phyloP scores from a whole-genome alignment of 164 flowering plant species.

The Santalum album region DNA sequence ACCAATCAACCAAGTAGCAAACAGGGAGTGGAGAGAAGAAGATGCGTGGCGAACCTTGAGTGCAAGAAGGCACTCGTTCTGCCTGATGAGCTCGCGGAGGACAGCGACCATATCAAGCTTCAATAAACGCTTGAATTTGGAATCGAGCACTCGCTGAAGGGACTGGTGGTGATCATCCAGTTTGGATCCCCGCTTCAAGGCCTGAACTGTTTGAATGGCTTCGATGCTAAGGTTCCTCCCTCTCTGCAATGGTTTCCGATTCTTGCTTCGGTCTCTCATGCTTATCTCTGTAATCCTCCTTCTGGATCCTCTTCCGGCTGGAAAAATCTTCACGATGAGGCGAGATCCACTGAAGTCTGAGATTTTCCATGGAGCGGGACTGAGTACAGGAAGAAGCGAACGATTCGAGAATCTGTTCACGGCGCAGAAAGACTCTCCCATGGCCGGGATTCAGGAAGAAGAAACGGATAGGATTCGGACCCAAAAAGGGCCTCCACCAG shows the following conservation, averaged over 20 bases:
- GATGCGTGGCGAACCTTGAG: slow-evolving; percentile 47
- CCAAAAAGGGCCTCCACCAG: too few relatives aligned
- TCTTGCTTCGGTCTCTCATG: slow-evolving; percentile 70
- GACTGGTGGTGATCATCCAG: slow-evolving; percentile 13
- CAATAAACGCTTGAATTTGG: slow-evolving; percentile 42
- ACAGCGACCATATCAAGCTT: slow-evolving; percentile 71
- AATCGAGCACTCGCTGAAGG: slow-evolving; percentile 26
- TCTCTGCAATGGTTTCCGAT: slow-evolving; percentile 65
- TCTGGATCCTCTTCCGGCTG: too few relatives aligned
- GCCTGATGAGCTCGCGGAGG: slow-evolving; percentile 67
- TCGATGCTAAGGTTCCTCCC: slow-evolving; percentile 68
- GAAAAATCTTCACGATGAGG: too few relatives aligned
- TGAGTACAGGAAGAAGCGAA: too few relatives aligned
- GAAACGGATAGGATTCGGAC: too few relatives aligned
- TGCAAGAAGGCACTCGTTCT: slow-evolving; percentile 45
- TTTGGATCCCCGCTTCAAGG: slow-evolving; percentile 47
- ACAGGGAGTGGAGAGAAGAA: background rate
- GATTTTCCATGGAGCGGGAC: too few relatives aligned
- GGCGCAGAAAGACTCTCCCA: too few relatives aligned
- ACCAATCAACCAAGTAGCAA: too few relatives aligned
- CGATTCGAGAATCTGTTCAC: too few relatives aligned
- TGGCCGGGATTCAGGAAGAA: too few relatives aligned
- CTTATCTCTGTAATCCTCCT: background rate
- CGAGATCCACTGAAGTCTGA: too few relatives aligned
- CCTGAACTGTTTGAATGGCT: slow-evolving; percentile 70